Conservation (phyloP, 169 alveolate species). For the Besnoitia besnoiti region DNA sequence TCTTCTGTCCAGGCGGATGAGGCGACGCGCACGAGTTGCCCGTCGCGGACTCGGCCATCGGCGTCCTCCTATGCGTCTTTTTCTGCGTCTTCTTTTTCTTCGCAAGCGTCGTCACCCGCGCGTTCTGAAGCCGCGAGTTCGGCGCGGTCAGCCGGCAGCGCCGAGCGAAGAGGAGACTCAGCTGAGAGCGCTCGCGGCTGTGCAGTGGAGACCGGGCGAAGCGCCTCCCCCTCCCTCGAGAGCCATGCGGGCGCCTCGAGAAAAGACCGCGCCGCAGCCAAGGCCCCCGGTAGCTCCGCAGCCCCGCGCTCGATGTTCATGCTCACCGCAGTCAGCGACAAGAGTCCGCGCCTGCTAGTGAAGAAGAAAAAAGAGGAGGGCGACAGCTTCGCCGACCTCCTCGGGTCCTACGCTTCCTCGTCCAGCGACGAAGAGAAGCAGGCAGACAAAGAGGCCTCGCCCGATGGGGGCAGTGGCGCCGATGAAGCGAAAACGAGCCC, state of each 20-base stretch:
- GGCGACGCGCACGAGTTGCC: background rate
- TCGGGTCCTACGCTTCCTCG: background rate
- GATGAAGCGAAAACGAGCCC: no score
- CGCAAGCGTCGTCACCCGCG: background rate
- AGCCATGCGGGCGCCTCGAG: no score
- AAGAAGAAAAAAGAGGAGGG: slow-evolving; percentile 16
- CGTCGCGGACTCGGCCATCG: background rate
- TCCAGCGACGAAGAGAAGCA: background rate
- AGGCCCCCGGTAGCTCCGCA: background rate
- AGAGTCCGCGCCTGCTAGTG: background rate
- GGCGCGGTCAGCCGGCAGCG: background rate
- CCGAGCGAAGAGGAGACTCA: background rate
- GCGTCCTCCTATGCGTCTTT: background rate
- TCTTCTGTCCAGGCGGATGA: background rate
- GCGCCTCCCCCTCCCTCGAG: no score
- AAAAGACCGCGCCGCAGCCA: no score
- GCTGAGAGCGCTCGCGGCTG: no score
- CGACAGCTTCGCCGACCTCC: background rate
- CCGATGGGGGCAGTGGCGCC: no score
- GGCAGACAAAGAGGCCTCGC: background rate
- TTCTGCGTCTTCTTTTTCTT: background rate
- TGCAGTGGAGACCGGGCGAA: no score
- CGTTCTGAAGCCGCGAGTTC: background rate
- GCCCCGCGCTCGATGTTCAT: slow-evolving; percentile 17
- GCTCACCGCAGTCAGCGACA: slow-evolving; percentile 1